These are phyloP conservation scores for Platanthera zijinensis DNA, from an alignment of 106 monocot genomes.

Conservation along the genomic window DNA sequence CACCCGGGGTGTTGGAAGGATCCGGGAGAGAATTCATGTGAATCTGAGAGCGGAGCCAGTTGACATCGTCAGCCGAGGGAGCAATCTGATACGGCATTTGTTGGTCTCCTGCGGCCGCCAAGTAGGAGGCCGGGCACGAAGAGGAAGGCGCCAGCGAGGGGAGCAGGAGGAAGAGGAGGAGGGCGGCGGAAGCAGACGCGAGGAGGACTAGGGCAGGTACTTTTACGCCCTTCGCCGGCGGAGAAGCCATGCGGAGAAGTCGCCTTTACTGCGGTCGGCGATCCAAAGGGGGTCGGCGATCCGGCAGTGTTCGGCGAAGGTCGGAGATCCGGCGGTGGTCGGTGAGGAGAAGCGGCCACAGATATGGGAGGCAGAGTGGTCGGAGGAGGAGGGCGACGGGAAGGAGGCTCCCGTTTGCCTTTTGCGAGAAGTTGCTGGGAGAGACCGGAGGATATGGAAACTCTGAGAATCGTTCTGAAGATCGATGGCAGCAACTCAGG, in stretches of 20 bases:
- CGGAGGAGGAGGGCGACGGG: too few relatives aligned
- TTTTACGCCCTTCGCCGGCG: background rate
- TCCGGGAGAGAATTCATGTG: constrained; percentile 30
- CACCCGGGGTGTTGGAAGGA: constrained; percentile 30
- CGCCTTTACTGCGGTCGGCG: too few relatives aligned
- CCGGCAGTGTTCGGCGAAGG: too few relatives aligned
- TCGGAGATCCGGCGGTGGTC: too few relatives aligned
- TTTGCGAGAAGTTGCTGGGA: too few relatives aligned
- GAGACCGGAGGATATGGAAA: too few relatives aligned
- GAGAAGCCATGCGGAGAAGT: background rate
- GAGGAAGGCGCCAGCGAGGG: constrained; percentile 14
- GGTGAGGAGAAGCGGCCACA: too few relatives aligned
- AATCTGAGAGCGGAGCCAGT: constrained; percentile 48
- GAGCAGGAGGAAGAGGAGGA: constrained; percentile 25
- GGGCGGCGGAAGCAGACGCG: constrained; percentile 10
- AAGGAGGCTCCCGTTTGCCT: too few relatives aligned
- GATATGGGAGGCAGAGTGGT: too few relatives aligned
- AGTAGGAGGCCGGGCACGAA: background rate
- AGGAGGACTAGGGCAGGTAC: background rate
- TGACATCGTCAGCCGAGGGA: constrained; percentile 29
- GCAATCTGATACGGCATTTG: constrained; percentile 15
- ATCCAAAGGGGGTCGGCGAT: too few relatives aligned
- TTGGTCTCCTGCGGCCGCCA: background rate
- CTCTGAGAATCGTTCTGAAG: too few relatives aligned
- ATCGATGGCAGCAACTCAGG: too few relatives aligned